These are phyloP conservation scores for Arthromyces matolae DNA, from an alignment of 768 basidiomycete species.

Conservation along the genomic window DNA sequence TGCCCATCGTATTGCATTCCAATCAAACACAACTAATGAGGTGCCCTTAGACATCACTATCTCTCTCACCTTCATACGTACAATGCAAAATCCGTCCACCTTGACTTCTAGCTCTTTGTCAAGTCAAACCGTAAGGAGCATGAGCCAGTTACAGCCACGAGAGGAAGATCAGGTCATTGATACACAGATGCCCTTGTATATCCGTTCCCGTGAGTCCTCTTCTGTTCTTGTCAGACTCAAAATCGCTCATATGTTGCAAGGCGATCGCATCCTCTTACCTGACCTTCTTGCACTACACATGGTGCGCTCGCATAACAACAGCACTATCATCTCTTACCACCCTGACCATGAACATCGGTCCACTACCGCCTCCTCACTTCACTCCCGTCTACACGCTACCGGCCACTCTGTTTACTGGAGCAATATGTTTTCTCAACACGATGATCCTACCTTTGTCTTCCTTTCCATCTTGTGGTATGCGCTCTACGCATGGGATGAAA, in stretches of 20 bases:
- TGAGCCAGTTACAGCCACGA: constrained; percentile 1
- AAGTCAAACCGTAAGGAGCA: constrained; percentile 14
- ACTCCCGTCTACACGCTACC: constrained; percentile 33
- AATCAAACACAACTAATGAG: background rate
- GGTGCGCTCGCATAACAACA: constrained; percentile 36
- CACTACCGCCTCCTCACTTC: constrained; percentile 33
- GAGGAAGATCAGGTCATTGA: constrained; percentile 39
- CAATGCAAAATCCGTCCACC: constrained; percentile 28
- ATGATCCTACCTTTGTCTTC: constrained; percentile 55
- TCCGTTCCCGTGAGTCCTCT: constrained; percentile 32
- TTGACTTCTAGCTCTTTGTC: constrained; percentile 19
- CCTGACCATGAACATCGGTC: constrained; percentile 29
- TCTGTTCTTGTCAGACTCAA: background rate
- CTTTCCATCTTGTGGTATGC: constrained; percentile 55
- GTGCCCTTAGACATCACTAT: constrained; percentile 51
- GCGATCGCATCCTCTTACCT: constrained; percentile 31
- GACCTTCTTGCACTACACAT: constrained; percentile 55
- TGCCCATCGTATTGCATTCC: background rate
- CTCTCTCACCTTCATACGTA: constrained; percentile 48
- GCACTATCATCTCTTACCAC: constrained; percentile 45
- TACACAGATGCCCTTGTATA: constrained; percentile 46
- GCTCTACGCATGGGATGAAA: constrained; percentile 59
- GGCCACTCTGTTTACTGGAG: constrained; percentile 46
- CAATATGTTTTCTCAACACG: constrained; percentile 34
- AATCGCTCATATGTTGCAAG: constrained; percentile 16